Evolutionary conservation across 345 rosid genomes (phyloP), one percentile per base, ranked within the genome.

Genomic region (Eutrema heterophyllum): DNA sequence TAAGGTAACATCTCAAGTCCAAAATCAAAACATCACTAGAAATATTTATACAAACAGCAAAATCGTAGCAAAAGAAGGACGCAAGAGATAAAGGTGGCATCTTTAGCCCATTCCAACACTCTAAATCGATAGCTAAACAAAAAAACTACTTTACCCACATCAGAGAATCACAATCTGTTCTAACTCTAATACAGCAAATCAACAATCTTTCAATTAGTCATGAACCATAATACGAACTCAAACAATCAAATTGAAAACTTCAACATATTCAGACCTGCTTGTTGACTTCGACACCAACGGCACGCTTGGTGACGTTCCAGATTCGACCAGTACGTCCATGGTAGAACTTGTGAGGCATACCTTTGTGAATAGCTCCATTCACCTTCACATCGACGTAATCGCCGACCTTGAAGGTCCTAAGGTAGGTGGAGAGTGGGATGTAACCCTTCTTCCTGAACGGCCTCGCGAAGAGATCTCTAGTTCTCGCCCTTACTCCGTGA

Each of bases 321-420:
- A 89, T 80, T 11, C 83, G 81, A n/a, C 96, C 96, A 44, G 96
- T 89, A 65, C 96, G 96, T 4, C 96, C 96, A 48, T 86, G 90
- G 76, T 86, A 89, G 85, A 87, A 89, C 83, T 89, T 89, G 70
- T 87, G 96, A 29, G 92, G 96, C 96, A 89, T 89, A 39, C 96
- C 96, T 84, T 89, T 89, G 83, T 89, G 92, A 39, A 89, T 67
- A 52, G 92, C 90, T 59, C 92, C 92, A 63, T 89, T 89, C 13
- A 89, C 92, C 82, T 89, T 87, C 71, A 89, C 61, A 58, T 89
- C 92, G 7, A 89, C 92, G 73, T 82, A 82, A 46, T 87, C 86
- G 2, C 92, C 92, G 70, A 87, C 72, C 83, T 86, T 87, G 82
- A 77, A 89, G 56, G 86, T 81, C 58, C 89, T 78, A 4, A 87